Evolutionary conservation across 2,329 filamentous ascomycete species (phyloP), one percentile per base, ranked within the genome.

Genomic region (Exophiala phaeomuriformis): DNA sequence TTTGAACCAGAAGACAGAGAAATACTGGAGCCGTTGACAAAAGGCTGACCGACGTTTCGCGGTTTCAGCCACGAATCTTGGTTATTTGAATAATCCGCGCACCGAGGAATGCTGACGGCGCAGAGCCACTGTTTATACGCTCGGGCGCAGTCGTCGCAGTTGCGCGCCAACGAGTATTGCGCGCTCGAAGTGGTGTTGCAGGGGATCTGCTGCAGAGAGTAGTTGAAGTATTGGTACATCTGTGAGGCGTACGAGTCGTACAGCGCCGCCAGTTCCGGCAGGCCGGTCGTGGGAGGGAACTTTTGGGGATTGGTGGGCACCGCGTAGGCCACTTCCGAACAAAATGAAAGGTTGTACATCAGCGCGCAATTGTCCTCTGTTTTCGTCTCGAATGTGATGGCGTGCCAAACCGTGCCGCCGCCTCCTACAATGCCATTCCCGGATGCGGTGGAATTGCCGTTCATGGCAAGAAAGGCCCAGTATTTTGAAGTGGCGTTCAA

Each of bases 71-170:
- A 82, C 1, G 75, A 49, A 9, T 75, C 73, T 19, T 19, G 19
- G 1, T 68, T 64, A 46, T 76, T 80, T 47, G 77, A 80, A 64
- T 87, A 93, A 71, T 96, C 91, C 65, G 88, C 85, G 73, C 93
- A 98, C 31, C 90, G 86, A 1, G 93, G 93, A 57, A 98, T 93
- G 10, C 83, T 86, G 30, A 97, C 90, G 28, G 88, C 86, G 73
- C 93, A 98, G 19, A 98, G 83, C 93, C 93, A 98, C 65, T 83
- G 77, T 69, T 94, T 96, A 77, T 98, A 98, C 5, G 89, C 88
- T 0, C 67, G 65, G 10, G 76, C 80, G 70, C 93, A 98, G 68
- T 94, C 80, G 41, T 74, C 69, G 74, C 93, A 98, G 61, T 71
- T 80, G 40, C 83, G 81, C 1, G 82, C 86, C 9, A 97, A 81